Base-by-base conservation (phyloP, 352 stramenopile genomes). In the Phytophthora fragariaefolia region DNA sequence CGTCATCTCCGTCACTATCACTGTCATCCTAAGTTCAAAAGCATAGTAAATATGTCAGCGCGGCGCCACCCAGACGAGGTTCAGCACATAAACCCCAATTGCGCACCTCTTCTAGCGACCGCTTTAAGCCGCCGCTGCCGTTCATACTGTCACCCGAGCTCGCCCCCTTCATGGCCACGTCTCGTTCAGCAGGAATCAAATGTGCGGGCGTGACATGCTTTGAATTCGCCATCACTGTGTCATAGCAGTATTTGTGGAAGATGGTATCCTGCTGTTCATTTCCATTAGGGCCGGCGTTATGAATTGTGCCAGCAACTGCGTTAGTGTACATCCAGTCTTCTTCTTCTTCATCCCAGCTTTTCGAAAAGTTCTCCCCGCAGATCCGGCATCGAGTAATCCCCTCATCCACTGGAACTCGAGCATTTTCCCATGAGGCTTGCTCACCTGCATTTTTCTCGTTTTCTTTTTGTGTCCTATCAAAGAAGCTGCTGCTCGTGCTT, bases 291-390 rank as follows among this genome's bases (percentile, higher is more conserved):
- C 60, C 64, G 24, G 70, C 71, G 46, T 91, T 74, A 58, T 92
- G 82, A 46, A 96, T 91, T 49, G 76, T 87, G 8, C 82, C 88
- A n/a, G 83, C 69, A 24, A 96, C 83, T 1, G 88, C 88, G 58
- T 96, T 96, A 60, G 83, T 94, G 69, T 96, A 96, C 87, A 96
- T 92, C 88, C 88, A 96, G 27, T 96, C 88, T 51, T 96, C 88
- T 45, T 96, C 88, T 27, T 96, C 88, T 84, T 96, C 88, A 40
- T 95, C 83, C 85, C 85, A 96, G 63, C 85, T 92, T 62, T 89
- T 93, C 0, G 71, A 71, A 61, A 96, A 95, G 54, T 81, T 83
- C 53, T 96, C 88, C 10, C 88, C 88, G 61, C 88, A 96, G 28
- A 96, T 96, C 18, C 82, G 79, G 66, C 88, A 96, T 23, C 77